A percentile compares a stretch with the other conserved stretches of the same genome.
Conservation (phyloP, 805 yeast genomes). For the Ogataea chonburiensis region DNA sequence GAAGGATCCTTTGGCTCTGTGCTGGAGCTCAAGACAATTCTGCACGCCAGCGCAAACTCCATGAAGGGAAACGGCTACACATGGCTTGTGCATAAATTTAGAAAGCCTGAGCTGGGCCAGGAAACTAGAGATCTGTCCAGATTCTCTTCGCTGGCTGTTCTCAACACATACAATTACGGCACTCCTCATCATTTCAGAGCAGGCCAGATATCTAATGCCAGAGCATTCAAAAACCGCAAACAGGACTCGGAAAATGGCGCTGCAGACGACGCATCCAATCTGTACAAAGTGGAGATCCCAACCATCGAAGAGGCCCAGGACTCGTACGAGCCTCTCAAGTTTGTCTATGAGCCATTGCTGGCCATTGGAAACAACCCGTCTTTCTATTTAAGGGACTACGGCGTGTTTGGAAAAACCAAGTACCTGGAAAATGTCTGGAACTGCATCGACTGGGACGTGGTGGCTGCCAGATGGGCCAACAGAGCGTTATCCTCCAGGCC, state of each 20-base stretch:
- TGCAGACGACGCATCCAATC: conserved; percentile 12
- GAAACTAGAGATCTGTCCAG: conserved; percentile 25
- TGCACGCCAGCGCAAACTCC: conserved; percentile 65
- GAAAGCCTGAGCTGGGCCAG: conserved; percentile 28
- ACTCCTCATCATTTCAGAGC: conserved; percentile 65
- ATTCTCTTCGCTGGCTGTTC: conserved; percentile 54
- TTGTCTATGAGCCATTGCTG: conserved; percentile 53
- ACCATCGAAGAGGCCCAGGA: conserved; percentile 41
- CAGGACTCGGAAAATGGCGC: conserved; percentile 14
- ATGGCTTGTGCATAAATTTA: conserved; percentile 73
- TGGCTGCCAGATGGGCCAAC: conserved; percentile 44
- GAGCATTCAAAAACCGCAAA: conserved; percentile 29
- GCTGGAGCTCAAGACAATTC: conserved; percentile 68
- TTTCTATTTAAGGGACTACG: conserved; percentile 70
- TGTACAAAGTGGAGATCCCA: conserved; percentile 27
- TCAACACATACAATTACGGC: conserved; percentile 89
- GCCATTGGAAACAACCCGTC: conserved; percentile 74
- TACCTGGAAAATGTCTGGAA: conserved; percentile 77
- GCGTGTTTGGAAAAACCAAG: conserved; percentile 69
- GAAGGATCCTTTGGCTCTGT: conserved; percentile 69
- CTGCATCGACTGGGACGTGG: conserved; percentile 80
- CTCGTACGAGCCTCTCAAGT: conserved; percentile 41
- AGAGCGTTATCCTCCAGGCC: conserved; percentile 13
- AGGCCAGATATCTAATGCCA: conserved; percentile 48
- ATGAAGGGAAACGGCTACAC: conserved; percentile 88